These are phyloP conservation scores for Lepidopterella palustris DNA, from an alignment of 495 filamentous ascomycete species.

Conservation along the genomic window DNA sequence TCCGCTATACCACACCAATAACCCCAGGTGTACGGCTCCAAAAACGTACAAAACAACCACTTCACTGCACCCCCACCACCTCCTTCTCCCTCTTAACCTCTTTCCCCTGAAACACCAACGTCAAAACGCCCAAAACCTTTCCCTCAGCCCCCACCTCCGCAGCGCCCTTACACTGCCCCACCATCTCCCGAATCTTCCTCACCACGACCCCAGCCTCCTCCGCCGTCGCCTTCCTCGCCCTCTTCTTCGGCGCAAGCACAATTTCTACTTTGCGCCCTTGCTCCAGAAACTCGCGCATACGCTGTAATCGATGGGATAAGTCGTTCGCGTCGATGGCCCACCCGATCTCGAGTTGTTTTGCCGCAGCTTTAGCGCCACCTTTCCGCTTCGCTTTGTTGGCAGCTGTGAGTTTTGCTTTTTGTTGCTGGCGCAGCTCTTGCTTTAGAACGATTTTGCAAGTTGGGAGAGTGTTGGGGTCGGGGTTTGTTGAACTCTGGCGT, in stretches of 20 bases:
- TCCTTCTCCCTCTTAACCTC: neutral
- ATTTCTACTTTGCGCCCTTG: slow-evolving; percentile 38
- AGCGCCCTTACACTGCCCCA: neutral
- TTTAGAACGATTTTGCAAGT: slow-evolving; percentile 64
- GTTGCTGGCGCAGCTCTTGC: slow-evolving; percentile 35
- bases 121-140: neutral
- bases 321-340: slow-evolving; percentile 62
- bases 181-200: neutral
- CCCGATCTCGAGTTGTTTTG: slow-evolving; percentile 75
- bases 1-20: too few relatives aligned
- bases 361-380: slow-evolving; percentile 1
- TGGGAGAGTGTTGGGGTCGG: slow-evolving; percentile 33
- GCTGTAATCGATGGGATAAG: slow-evolving; percentile 31
- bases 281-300: slow-evolving; percentile 30
- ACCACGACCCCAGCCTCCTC: neutral
- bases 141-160: neutral
- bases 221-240: neutral
- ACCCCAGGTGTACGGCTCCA: neutral
- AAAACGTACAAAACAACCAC: neutral
- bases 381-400: slow-evolving; percentile 27
- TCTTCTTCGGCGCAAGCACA: slow-evolving; percentile 21
- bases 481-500: too few relatives aligned
- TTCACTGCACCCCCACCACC: neutral
- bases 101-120: slow-evolving; percentile 1
- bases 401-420: slow-evolving; percentile 32